A percentile compares a stretch with the other conserved stretches of the same genome.
phyloP scores from a whole-genome alignment of 345 rosid species.

The Raphanus sativus region DNA sequence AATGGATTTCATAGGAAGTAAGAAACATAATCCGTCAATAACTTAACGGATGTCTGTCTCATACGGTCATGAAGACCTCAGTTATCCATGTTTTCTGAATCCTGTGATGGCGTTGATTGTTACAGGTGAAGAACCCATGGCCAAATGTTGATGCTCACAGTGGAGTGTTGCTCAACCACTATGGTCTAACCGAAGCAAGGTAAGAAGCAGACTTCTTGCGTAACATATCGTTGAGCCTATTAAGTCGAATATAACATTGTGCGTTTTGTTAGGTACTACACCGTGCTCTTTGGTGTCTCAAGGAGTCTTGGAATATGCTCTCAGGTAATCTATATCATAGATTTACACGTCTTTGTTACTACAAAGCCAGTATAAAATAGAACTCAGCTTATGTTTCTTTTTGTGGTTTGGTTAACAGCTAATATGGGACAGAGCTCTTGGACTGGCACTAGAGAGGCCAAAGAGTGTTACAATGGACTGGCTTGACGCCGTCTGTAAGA shows the following conservation, averaged over 20 bases:
- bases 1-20: conserved; percentile 4
- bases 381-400: neutral
- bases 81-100: neutral
- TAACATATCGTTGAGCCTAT: neutral
- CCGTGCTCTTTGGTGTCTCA: conserved; percentile 97
- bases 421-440: conserved; percentile 96
- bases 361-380: neutral
- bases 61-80: neutral
- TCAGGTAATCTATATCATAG: conserved; percentile 54
- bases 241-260: neutral
- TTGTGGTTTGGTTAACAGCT: conserved; percentile 57
- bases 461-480: conserved; percentile 96
- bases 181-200: conserved; percentile 96
- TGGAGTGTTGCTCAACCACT: conserved; percentile 90
- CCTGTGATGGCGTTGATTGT: conserved; percentile 24
- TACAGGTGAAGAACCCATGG: conserved; percentile 98
- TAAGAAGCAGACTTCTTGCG: conserved; percentile 26
- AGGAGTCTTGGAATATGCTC: conserved; percentile 98
- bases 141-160: conserved; percentile 99
- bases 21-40: neutral
- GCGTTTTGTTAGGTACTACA: conserved; percentile 59
- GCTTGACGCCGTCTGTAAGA: conserved; percentile 81
- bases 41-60: neutral
- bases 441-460: conserved; percentile 93
- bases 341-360: neutral